Percentiles rank a stretch among this genome's conserved stretches.
Conservation (phyloP, 371 early-diverging fungal species). For the Syncephalis plumigaleata region DNA sequence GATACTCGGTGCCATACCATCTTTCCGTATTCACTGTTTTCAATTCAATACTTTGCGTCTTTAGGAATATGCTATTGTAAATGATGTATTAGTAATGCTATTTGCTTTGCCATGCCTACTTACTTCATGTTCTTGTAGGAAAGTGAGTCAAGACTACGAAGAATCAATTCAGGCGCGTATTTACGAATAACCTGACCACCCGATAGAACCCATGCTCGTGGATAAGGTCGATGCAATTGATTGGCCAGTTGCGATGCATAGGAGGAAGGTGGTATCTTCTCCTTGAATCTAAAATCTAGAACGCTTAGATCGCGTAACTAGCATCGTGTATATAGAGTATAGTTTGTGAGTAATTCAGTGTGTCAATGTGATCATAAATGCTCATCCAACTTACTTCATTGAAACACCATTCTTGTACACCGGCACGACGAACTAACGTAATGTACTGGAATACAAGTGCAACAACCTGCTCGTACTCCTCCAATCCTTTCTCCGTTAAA, state of each 20-base stretch:
- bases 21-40: slow-evolving; percentile 23
- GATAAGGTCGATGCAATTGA: slow-evolving; percentile 44
- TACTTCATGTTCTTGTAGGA: slow-evolving; percentile 41
- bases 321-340: no score
- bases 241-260: slow-evolving; percentile 40
- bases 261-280: slow-evolving; percentile 46
- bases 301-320: slow-evolving; percentile 38
- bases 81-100: background rate
- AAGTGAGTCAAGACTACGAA: slow-evolving; percentile 33
- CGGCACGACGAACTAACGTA: slow-evolving; percentile 41
- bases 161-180: slow-evolving; percentile 38
- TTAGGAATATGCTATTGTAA: background rate
- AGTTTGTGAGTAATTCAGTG: no score
- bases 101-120: no score
- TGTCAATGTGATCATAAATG: no score
- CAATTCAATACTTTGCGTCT: background rate
- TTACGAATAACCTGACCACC: slow-evolving; percentile 44
- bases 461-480: slow-evolving; percentile 41
- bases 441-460: slow-evolving; percentile 75
- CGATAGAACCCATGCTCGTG: slow-evolving; percentile 44
- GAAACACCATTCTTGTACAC: slow-evolving; percentile 59
- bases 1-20: slow-evolving; percentile 77
- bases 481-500: slow-evolving; percentile 68
- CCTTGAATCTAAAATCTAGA: slow-evolving; percentile 64
- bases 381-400: slow-evolving; percentile 42